Evolutionary conservation across 331 rosid genomes (phyloP), one percentile per base, ranked within the genome.

Genomic region (Malus hybrid): DNA sequence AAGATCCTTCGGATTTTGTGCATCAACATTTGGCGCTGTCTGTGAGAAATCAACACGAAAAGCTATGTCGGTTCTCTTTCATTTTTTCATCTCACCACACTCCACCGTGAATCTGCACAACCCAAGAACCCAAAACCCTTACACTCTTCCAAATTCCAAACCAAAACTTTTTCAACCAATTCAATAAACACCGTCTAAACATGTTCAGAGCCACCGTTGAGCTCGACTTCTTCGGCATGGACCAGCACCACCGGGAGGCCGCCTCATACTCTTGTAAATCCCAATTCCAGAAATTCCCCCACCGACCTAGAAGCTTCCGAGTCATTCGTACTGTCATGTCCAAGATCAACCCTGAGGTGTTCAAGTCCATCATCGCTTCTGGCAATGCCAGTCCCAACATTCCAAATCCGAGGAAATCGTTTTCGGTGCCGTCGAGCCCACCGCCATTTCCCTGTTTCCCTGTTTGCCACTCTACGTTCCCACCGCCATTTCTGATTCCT

Each of bases 171-270:
- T 8, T 15, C 44, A 65, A 7, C 24, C 69, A 32, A 7, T 7
- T 65, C n/a, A 65, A 4, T 46, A 31, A 7, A 32, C 69, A 32
- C 6, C 34, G 33, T 8, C 22, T 18, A 6, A 18, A 3, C 70
- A 64, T 81, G 90, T 60, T 85, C 10, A 44, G 64, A 20, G 74
- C 76, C 15, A 67, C 82, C 28, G 74, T 81, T 13, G 87, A 79
- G 79, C 80, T 86, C 48, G 90, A 86, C 32, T 86, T 86, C 81
- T 74, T 86, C 54, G 86, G 83, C 39, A 71, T 72, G 70, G 81
- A 56, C 20, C 32, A 69, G 14, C 69, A 60, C 6, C 68, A 56
- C 7, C 36, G 27, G 24, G 13, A 15, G 36, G 12, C 64, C 19
- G 0, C 65, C 50, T 2, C 78, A 15, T 5, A 72, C 1, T 27